Conservation (phyloP, 495 filamentous ascomycete species). For the Annulohypoxylon nitens region DNA sequence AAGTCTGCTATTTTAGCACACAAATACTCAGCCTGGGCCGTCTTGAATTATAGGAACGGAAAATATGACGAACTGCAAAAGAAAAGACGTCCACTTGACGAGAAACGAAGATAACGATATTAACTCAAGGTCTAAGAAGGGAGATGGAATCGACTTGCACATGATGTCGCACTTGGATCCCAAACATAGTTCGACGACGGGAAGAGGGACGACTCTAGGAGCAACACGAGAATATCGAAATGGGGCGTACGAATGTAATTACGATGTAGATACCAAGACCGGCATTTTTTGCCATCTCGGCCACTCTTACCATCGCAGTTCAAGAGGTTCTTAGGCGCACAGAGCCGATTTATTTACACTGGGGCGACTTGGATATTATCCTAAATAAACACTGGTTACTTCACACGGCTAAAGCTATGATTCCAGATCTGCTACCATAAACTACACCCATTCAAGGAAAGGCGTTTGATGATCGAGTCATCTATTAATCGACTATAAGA, state of each 20-base stretch:
- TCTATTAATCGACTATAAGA: neutral
- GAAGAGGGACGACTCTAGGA: neutral
- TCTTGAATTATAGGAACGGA: neutral
- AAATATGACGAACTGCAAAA: neutral
- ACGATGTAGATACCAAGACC: no score
- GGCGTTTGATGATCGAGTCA: neutral
- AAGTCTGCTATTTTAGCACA: neutral
- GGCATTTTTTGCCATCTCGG: neutral
- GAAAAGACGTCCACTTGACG: neutral
- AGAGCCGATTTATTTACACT: neutral
- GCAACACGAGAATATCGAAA: neutral
- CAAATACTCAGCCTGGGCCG: neutral
- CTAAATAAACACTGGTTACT: neutral
- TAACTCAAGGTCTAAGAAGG: neutral
- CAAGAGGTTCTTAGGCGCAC: neutral
- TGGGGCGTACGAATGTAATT: neutral
- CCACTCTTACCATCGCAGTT: neutral
- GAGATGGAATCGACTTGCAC: neutral
- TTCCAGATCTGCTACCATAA: neutral
- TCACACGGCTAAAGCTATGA: neutral
- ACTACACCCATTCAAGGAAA: slow-evolving; percentile 9
- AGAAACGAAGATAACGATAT: neutral
- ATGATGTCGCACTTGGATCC: neutral
- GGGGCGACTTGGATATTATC: neutral
- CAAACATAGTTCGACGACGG: neutral